phyloP scores from a whole-genome alignment of 2,329 filamentous ascomycete genomes.

The Myriosclerotinia duriaeana region DNA sequence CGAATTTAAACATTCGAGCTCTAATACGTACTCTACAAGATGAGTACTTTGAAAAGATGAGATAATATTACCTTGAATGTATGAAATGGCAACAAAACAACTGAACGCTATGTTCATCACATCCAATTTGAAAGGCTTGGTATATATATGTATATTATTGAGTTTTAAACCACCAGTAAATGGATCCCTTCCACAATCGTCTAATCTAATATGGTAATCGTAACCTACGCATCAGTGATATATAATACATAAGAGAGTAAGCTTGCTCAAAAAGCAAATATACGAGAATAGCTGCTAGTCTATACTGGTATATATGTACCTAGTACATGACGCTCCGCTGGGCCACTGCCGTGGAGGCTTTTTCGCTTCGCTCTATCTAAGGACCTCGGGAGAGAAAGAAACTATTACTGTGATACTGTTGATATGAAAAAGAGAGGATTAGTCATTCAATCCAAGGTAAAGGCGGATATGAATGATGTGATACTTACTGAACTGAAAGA shows the following conservation, averaged over 20 bases:
- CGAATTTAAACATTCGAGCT: not conserved
- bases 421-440: not conserved
- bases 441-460: too few relatives aligned
- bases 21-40: not conserved
- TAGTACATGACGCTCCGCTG: not conserved
- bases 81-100: too few relatives aligned
- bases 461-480: too few relatives aligned
- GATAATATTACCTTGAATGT: too few relatives aligned
- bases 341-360: not conserved
- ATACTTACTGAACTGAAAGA: not conserved
- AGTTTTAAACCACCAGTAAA: too few relatives aligned
- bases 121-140: too few relatives aligned
- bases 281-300: not conserved
- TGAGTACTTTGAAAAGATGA: not conserved
- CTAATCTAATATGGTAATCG: not conserved
- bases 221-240: too few relatives aligned
- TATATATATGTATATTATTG: too few relatives aligned
- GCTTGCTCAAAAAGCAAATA: not conserved
- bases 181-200: too few relatives aligned
- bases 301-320: not conserved
- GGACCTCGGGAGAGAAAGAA: not conserved
- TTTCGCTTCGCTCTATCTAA: not conserved
- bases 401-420: not conserved
- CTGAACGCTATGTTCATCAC: too few relatives aligned
- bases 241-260: not conserved